Evolutionary conservation across 192 early-diverging fungal species (phyloP), one percentile per base, ranked within the genome.

Genomic region (Mortierella alpina): DNA sequence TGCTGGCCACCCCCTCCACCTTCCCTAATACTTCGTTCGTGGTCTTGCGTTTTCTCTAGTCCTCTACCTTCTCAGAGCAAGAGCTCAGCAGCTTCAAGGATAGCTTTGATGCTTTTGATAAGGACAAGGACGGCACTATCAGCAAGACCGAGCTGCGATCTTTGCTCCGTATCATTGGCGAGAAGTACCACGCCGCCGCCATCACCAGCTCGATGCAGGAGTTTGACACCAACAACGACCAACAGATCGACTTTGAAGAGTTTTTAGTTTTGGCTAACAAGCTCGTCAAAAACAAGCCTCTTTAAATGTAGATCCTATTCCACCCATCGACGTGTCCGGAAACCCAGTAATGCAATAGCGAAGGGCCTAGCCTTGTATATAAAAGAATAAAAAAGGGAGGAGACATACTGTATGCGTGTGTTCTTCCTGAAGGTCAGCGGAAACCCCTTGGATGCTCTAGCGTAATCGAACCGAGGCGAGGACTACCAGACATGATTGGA

Each of bases 161-260:
- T 0, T 20, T 78, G 54, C 51, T 78, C 11, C 40, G 47, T 7
- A 18, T 80, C 10, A 65, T 80, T 5, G 77, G 77, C 57, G 65
- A 68, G 55, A 62, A 68, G 44, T 64, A 40, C 52, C 56, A 66
- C 41, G 22, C 42, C 10, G 41, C 50, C 42, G 15, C 57, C 23
- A 58, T 80, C 12, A 47, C 44, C 7, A 44, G 63, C 1, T 47
- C 48, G 6, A 53, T 80, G 51, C 6, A 59, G 9, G 52, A 68
- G 70, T 80, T 64, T 51, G 77, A 80, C 48, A 68, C 70, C 64
- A 72, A 80, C 65, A 61, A 67, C 14, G 70, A 80, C 50, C 12
- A 68, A 18, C 59, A 68, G 11, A 80, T 80, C 17, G 77, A 78
- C 56, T 78, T 78, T 49, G 44, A 70, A 0, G 75, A 78, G 68